Percentiles rank a stretch among this genome's conserved stretches.
Conservation (phyloP, 495 filamentous ascomycete genomes). For the Hypoxylon cercidicola region DNA sequence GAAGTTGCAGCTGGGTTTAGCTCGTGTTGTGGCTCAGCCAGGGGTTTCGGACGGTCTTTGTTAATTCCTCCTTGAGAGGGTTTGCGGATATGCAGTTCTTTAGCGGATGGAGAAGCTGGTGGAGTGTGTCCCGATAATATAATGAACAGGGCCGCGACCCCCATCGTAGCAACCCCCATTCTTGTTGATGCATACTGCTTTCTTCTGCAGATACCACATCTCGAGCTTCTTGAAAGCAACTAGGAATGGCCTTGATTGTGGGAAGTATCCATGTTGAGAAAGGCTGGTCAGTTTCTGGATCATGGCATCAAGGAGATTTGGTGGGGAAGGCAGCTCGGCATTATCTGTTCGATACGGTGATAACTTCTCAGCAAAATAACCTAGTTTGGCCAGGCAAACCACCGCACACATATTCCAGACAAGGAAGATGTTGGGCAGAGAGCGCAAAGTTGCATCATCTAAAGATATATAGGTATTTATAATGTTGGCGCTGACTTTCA, state of each 20-base stretch:
- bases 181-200: constrained; percentile 29
- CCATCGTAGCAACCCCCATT: constrained; percentile 23
- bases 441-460: constrained; percentile 22
- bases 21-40: neutral
- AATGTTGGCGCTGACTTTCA: constrained; percentile 13
- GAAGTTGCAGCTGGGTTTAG: neutral
- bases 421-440: constrained; percentile 31
- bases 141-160: constrained; percentile 22
- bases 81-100: neutral
- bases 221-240: constrained; percentile 33
- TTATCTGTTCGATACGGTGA: neutral
- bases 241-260: constrained; percentile 35
- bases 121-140: constrained; percentile 30
- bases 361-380: constrained; percentile 20
- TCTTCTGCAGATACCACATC: constrained; percentile 33
- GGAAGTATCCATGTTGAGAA: constrained; percentile 30
- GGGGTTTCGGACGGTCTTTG: neutral
- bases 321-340: constrained; percentile 11
- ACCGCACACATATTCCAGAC: constrained; percentile 30
- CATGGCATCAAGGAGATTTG: constrained; percentile 19
- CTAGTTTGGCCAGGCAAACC: constrained; percentile 27
- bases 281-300: constrained; percentile 23
- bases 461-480: constrained; percentile 30
- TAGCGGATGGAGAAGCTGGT: constrained; percentile 20
- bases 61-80: neutral